These are phyloP conservation scores for Boletus insuetus DNA, from an alignment of 768 basidiomycete genomes.

Conservation along the genomic window DNA sequence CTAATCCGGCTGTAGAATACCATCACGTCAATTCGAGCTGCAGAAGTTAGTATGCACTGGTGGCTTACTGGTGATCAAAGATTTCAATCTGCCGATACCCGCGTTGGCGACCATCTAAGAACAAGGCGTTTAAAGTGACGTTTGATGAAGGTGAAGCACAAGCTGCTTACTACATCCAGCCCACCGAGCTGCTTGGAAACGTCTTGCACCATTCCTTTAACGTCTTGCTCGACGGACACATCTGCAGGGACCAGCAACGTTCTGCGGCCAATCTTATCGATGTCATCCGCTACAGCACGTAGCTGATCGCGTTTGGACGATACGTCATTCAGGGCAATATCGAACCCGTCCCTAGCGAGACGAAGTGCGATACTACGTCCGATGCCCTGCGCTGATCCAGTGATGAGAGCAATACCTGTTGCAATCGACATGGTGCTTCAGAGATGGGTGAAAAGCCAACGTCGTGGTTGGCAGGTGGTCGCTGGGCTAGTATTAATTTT, in stretches of 20 bases:
- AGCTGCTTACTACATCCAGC: slow-evolving; percentile 42
- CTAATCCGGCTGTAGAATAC: not conserved
- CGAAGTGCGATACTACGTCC: not conserved
- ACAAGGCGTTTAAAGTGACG: not conserved
- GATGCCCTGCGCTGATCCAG: slow-evolving; percentile 1
- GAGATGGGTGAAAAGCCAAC: not conserved
- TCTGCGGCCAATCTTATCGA: slow-evolving; percentile 7
- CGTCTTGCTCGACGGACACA: slow-evolving; percentile 40
- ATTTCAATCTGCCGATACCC: not conserved
- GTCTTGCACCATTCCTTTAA: slow-evolving; percentile 37
- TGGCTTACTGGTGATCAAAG: not conserved
- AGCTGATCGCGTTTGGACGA: not conserved
- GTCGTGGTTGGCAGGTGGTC: too few relatives aligned
- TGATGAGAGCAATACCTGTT: not conserved
- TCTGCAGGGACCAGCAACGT: slow-evolving; percentile 32
- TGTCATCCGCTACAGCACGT: not conserved
- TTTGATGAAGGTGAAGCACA: not conserved
- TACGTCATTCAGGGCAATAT: slow-evolving; percentile 2
- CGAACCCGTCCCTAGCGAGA: not conserved
- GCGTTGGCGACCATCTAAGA: slow-evolving; percentile 15
- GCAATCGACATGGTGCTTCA: not conserved
- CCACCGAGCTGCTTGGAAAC: slow-evolving; percentile 35
- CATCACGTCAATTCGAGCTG: not conserved
- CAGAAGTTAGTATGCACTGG: too few relatives aligned
- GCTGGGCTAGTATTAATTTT: too few relatives aligned